Conservation (phyloP, 140 eudicot genomes). For the Flaveria floridana region DNA sequence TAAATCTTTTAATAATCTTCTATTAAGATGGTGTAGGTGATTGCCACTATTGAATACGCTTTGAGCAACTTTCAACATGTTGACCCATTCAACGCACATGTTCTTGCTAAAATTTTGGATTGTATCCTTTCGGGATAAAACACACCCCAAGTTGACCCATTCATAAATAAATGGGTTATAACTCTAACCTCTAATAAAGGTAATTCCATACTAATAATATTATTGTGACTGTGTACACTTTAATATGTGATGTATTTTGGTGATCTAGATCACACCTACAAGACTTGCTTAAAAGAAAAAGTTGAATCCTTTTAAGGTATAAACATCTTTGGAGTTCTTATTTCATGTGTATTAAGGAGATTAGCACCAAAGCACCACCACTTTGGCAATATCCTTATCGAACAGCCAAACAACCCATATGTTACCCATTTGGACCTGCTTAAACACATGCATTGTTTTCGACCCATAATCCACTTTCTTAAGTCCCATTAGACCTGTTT, state of each 20-base stretch:
- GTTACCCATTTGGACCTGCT: slow-evolving; percentile 1
- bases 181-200: too few relatives aligned
- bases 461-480: not conserved
- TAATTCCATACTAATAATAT: too few relatives aligned
- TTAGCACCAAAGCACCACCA: not conserved
- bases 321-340: not conserved
- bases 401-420: not conserved
- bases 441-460: not conserved
- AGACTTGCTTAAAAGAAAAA: too few relatives aligned
- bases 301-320: too few relatives aligned
- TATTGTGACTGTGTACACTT: too few relatives aligned
- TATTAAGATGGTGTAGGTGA: too few relatives aligned
- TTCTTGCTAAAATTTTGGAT: too few relatives aligned
- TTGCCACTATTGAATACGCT: too few relatives aligned
- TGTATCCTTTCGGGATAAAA: not conserved
- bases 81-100: too few relatives aligned
- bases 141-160: not conserved
- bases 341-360: not conserved
- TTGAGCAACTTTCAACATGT: too few relatives aligned
- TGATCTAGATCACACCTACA: too few relatives aligned
- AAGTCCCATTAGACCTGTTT: not conserved
- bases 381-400: not conserved
- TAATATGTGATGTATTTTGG: too few relatives aligned
- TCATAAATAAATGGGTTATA: not conserved
- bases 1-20: not conserved